Evolutionary conservation across 2,329 filamentous ascomycete species (phyloP).

Genomic region (Apiospora phragmitis): DNA sequence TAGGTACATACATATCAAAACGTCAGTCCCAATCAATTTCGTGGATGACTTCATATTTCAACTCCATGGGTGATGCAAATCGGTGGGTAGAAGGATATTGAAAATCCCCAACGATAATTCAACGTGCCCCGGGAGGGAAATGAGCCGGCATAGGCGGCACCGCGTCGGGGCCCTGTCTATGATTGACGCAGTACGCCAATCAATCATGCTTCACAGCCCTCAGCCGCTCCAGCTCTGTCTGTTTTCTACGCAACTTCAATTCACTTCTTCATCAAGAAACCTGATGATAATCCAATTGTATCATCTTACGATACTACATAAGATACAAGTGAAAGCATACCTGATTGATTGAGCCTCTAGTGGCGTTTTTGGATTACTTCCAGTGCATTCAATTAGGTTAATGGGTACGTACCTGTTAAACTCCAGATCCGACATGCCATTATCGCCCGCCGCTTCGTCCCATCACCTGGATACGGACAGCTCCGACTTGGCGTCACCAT

Average conservation of each 20-base stretch:
- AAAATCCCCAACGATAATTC: neutral
- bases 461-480: conserved; percentile 1
- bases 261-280: neutral
- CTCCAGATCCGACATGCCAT: neutral
- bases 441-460: neutral
- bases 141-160: neutral
- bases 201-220: neutral
- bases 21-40: no score
- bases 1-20: no score
- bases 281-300: neutral
- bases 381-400: neutral
- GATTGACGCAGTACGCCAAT: neutral
- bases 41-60: neutral
- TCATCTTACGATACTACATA: neutral
- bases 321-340: neutral
- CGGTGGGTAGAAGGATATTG: neutral
- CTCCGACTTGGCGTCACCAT: neutral
- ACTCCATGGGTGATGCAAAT: neutral
- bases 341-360: neutral
- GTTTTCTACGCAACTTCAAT: neutral
- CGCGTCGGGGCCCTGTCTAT: neutral
- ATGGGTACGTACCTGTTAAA: neutral
- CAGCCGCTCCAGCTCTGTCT: neutral
- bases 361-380: neutral
- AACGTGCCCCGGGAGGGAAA: neutral